Percentiles rank a stretch among this genome's conserved stretches.
Evolutionary conservation across 352 stramenopile species (phyloP).

Genomic region (Globisporangium cystogenes): DNA sequence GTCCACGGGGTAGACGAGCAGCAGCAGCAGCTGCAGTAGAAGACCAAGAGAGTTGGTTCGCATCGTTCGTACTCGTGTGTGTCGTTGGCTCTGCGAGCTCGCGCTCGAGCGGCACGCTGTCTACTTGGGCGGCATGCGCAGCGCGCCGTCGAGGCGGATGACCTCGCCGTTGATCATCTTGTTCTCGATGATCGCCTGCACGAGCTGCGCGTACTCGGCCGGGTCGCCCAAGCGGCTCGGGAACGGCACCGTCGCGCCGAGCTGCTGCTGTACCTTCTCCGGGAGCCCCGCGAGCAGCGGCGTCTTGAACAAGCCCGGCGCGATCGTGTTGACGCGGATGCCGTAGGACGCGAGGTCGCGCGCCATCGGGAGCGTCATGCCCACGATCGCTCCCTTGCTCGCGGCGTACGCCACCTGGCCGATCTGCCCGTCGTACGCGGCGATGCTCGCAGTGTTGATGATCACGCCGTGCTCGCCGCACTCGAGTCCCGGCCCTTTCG

Average conservation of each 20-base stretch:
- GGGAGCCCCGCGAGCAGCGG: constrained; percentile 94
- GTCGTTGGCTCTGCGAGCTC: too few relatives aligned
- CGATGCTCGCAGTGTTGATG: constrained; percentile 98
- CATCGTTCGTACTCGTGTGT: too few relatives aligned
- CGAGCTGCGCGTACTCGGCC: constrained; percentile 94
- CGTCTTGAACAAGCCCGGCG: constrained; percentile 95
- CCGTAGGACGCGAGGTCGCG: constrained; percentile 91
- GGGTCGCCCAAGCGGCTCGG: constrained; percentile 93
- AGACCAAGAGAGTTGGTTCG: neutral
- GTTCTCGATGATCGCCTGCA: constrained; percentile 96
- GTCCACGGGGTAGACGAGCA: too few relatives aligned
- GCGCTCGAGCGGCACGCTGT: neutral
- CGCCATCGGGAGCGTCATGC: constrained; percentile 96
- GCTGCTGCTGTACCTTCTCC: constrained; percentile 91
- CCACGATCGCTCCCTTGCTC: constrained; percentile 95
- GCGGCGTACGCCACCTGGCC: constrained; percentile 96
- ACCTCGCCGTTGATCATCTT: constrained; percentile 98
- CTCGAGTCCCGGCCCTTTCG: constrained; percentile 53
- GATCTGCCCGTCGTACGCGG: constrained; percentile 96
- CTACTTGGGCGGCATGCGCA: constrained; percentile 94
- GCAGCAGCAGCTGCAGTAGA: too few relatives aligned
- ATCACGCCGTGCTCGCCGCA: constrained; percentile 94
- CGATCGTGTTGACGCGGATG: constrained; percentile 97
- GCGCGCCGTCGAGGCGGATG: constrained; percentile 96
- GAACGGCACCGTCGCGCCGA: constrained; percentile 94